These are phyloP conservation scores for Arabidopsis lyrata DNA, from an alignment of 441 rosid species.

Conservation along the genomic window DNA sequence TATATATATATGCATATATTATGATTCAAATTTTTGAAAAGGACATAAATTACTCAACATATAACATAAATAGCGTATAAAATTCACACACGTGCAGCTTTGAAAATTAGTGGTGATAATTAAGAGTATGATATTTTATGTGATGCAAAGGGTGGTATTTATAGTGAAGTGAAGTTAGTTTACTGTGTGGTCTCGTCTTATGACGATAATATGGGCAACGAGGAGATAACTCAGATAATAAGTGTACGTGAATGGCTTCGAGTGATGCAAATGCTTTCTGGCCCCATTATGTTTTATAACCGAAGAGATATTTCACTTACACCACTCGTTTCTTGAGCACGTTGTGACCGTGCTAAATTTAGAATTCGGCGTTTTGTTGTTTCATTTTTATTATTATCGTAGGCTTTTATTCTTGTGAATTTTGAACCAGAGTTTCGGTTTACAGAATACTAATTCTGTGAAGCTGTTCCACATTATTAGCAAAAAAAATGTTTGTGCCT, in stretches of 20 bases:
- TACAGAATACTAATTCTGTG: neutral
- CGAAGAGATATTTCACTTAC: neutral
- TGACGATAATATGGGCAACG: neutral
- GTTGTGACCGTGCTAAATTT: conserved; percentile 1
- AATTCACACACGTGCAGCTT: too few species aligned
- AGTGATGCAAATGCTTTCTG: neutral
- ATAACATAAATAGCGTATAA: too few species aligned
- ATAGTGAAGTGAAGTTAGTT: conserved; percentile 21
- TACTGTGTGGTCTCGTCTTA: conserved; percentile 2
- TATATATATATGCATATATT: too few species aligned
- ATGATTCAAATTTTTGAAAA: too few species aligned
- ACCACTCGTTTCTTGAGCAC: conserved; percentile 20
- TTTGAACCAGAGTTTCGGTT: neutral
- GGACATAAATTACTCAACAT: too few species aligned
- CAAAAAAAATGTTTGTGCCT: neutral
- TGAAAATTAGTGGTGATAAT: too few species aligned
- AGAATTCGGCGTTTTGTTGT: neutral
- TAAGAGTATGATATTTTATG: neutral
- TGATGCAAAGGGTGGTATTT: conserved; percentile 16
- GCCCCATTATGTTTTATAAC: neutral
- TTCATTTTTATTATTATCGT: neutral
- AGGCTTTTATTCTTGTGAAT: neutral
- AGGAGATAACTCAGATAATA: neutral
- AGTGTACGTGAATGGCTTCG: neutral
- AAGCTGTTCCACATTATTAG: neutral